Evolutionary conservation across 192 early-diverging fungal genomes (phyloP), one percentile per base, ranked within the genome.

Genomic region (Coemansia furcata): DNA sequence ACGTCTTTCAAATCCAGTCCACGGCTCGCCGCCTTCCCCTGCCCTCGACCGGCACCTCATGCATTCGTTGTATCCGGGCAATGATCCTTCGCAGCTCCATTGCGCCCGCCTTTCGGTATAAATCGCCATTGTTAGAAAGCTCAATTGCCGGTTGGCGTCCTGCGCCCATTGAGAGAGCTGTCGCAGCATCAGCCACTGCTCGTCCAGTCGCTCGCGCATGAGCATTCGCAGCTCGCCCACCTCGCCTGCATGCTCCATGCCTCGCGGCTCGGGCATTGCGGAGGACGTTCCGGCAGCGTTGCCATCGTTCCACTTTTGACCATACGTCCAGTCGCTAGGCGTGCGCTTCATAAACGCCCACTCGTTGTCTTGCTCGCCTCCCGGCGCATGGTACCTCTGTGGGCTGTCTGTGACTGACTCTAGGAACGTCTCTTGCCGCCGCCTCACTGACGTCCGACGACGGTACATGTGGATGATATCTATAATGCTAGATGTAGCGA

Each of bases 181-280:
- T 32, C 57, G 62, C 26, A 80, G 50, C 73, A 80, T 57, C 42
- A 64, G 63, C 73, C 73, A 72, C 55, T 80, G 78, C 73, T 80
- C 78, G 26, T 74, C 78, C 17, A 80, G 63, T 11, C 73, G 69
- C 63, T 72, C 64, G 19, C 59, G 60, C 42, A 80, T 49, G 19
- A 75, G 69, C 36, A 42, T 43, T 35, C 62, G 66, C 10, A 80
- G 43, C 50, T 80, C 78, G 17, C 57, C 60, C 29, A 65, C 62
- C 32, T 66, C 64, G n/a, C 64, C 38, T 43, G 50, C 21, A 30
- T 38, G 11, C n/a, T 46, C 66, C 12, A 46, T 43, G 7, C 29
- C 55, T 38, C 57, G 55, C 33, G 55, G 17, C 32, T 58, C 55
- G 0, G 55, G 23, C 43, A 30, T 33, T 21, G 21, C 43, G 32